Conservation (phyloP, 768 basidiomycete genomes). For the Rhizopogon roseolus region DNA sequence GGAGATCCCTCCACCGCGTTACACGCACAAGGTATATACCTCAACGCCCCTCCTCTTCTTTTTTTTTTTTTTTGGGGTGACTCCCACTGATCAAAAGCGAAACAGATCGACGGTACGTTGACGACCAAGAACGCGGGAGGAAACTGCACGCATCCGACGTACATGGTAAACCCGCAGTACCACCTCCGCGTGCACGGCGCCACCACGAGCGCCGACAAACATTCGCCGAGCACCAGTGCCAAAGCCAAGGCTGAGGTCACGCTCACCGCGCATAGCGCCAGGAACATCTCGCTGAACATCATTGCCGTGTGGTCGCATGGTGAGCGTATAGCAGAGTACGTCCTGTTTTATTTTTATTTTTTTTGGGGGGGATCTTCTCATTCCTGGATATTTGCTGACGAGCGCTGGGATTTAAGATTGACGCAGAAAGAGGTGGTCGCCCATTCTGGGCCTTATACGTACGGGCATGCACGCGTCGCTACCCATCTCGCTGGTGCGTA, state of each 20-base stretch:
- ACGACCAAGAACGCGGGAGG: constrained; percentile 78
- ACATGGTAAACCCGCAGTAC: constrained; percentile 91
- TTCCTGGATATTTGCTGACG: neutral
- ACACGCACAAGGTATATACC: constrained; percentile 31
- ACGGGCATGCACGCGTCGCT: constrained; percentile 61
- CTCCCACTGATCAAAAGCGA: no score
- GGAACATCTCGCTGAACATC: constrained; percentile 70
- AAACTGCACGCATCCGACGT: constrained; percentile 73
- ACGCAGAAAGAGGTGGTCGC: constrained; percentile 64
- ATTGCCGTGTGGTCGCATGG: constrained; percentile 74
- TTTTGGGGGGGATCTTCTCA: no score
- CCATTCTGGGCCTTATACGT: constrained; percentile 78
- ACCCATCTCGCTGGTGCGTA: constrained; percentile 49
- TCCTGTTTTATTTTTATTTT: no score
- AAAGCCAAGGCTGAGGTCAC: constrained; percentile 35
- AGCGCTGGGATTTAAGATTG: constrained; percentile 29
- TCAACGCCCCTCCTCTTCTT: constrained; percentile 1
- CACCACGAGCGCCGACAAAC: neutral
- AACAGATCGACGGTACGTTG: constrained; percentile 57
- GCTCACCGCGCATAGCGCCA: constrained; percentile 49
- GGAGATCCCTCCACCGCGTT: constrained; percentile 32
- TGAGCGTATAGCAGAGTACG: constrained; percentile 70
- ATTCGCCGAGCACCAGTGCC: neutral
- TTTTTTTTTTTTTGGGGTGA: no score
- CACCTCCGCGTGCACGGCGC: constrained; percentile 43